phyloP scores from a whole-genome alignment of 371 early-diverging fungal species.

The Circinella umbellata region DNA sequence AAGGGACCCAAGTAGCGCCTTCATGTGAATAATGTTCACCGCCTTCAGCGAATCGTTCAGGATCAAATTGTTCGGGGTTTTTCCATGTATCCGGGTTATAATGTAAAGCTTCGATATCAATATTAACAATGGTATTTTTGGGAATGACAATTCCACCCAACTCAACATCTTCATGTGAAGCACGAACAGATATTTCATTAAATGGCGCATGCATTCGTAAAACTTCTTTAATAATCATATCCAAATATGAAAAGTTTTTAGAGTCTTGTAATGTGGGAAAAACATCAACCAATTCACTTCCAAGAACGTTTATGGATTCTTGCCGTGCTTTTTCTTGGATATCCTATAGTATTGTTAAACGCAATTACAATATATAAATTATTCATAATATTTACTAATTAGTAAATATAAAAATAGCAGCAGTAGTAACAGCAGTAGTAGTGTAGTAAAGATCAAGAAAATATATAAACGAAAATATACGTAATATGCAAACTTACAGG shows the following conservation, averaged over 20 bases:
- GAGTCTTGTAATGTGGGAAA: constrained; percentile 22
- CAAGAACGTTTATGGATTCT: constrained; percentile 20
- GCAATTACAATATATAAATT: no score
- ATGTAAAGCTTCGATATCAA: constrained; percentile 18
- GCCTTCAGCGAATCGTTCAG: constrained; percentile 18
- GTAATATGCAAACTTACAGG: constrained; percentile 14
- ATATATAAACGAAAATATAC: background rate
- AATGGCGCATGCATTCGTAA: constrained; percentile 8
- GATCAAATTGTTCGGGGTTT: constrained; percentile 19
- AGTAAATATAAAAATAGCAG: no score
- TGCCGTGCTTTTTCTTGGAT: constrained; percentile 27
- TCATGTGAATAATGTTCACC: constrained; percentile 16
- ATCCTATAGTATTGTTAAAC: constrained; percentile 1
- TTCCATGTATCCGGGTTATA: constrained; percentile 15
- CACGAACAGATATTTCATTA: constrained; percentile 32
- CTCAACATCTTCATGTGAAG: constrained; percentile 30
- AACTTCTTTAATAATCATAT: constrained; percentile 24
- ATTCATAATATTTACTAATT: no score
- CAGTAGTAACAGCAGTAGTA: background rate
- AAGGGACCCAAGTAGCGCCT: constrained; percentile 42
- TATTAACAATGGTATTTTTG: constrained; percentile 14
- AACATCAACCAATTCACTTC: constrained; percentile 24
- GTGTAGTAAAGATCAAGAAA: no score
- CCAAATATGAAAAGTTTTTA: constrained; percentile 22
- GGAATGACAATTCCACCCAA: constrained; percentile 33